Evolutionary conservation across 225 moss, liverwort and hornwort species (phyloP), one percentile per base, ranked within the genome.

Genomic region (Neckera pumila): DNA sequence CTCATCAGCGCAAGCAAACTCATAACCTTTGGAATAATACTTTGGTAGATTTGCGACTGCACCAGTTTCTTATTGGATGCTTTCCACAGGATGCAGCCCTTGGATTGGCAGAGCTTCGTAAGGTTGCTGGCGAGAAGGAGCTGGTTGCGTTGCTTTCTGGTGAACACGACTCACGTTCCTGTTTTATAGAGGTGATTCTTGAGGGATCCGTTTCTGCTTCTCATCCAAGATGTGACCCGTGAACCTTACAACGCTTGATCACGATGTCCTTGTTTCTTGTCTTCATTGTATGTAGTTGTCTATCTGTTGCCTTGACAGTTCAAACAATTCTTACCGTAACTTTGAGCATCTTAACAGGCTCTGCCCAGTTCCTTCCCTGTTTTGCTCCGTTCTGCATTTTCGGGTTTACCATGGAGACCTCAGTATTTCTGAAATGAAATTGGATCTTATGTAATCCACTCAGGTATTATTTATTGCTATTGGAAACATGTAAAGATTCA

Each of bases 61-160:
- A 22, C 43, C 60, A 53, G 65, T 12, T 88, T 83, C 87, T 91
- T 16, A 83, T 76, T 33, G 72, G 16, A 60, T 81, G 80, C 81
- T 43, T 56, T 87, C 26, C 70, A 74, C 92, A 98, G 96, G 98
- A 98, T 87, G 95, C 93, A 85, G 95, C 93, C 45, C 93, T 82
- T 45, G 94, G 92, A 73, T 92, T 98, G 85, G 96, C 95, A 85
- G 91, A 87, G 26, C 90, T 98, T 69, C 96, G 98, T 73, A 95
- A 92, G 90, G 65, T 88, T 76, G 96, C 97, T 78, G 92, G 93
- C 84, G 96, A 95, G 90, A 97, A 91, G 92, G 98, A 98, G 91
- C 90, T 98, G 79, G 95, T 92, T 70, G 97, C 98, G 34, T 91
- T 98, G 79, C 97, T 98, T 69, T 94, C 96, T 81, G 97, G 92